Conservation (phyloP, 495 filamentous ascomycete genomes). For the Aspergillus homomorphus region DNA sequence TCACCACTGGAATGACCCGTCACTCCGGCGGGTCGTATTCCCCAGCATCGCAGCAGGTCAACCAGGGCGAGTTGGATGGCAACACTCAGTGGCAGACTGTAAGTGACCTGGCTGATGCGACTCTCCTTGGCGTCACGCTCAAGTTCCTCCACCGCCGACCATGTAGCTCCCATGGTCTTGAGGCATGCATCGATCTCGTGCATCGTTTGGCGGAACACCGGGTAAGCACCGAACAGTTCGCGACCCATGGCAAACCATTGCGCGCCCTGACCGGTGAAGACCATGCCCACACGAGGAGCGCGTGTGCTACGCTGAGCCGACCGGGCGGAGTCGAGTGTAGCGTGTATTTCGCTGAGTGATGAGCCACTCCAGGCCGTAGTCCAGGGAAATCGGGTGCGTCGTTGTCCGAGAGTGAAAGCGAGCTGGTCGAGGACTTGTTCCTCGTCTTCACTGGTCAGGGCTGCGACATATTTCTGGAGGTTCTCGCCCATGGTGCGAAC, state of each 20-base stretch:
- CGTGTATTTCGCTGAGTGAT: background rate
- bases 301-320: slow-evolving; percentile 6
- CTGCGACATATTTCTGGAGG: slow-evolving; percentile 15
- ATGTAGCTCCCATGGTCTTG: slow-evolving; percentile 26
- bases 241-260: slow-evolving; percentile 50
- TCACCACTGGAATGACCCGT: slow-evolving; percentile 63
- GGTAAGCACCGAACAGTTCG: slow-evolving; percentile 32
- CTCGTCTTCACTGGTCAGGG: background rate
- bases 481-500: slow-evolving; percentile 6
- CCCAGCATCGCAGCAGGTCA: slow-evolving; percentile 28
- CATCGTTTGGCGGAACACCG: slow-evolving; percentile 32
- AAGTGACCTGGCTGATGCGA: slow-evolving; percentile 14
- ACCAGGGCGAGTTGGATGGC: slow-evolving; percentile 35
- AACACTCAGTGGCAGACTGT: slow-evolving; percentile 26
- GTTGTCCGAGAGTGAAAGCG: slow-evolving; percentile 28
- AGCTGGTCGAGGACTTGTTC: slow-evolving; percentile 21
- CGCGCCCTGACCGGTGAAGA: slow-evolving; percentile 70
- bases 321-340: background rate
- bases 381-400: slow-evolving; percentile 26
- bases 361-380: slow-evolving; percentile 13
- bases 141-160: slow-evolving; percentile 16
- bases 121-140: slow-evolving; percentile 1
- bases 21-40: slow-evolving; percentile 35
- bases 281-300: slow-evolving; percentile 51
- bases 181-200: slow-evolving; percentile 18